Evolutionary conservation across 2,329 filamentous ascomycete species (phyloP), one percentile per base, ranked within the genome.

Genomic region (Aspergillus carbonarius): DNA sequence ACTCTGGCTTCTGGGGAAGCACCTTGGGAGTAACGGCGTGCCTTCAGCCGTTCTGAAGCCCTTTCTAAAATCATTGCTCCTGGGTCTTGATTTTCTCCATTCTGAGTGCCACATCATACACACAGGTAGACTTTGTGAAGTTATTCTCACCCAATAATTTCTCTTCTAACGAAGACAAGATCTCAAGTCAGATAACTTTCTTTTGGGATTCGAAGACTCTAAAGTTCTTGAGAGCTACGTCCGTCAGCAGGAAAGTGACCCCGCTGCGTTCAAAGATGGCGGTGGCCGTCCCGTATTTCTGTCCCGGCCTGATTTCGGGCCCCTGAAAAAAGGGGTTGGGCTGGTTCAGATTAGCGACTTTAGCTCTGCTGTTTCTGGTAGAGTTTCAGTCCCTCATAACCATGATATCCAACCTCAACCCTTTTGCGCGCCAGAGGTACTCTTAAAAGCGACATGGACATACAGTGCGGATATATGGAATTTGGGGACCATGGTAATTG

Each of bases 331-430:
- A 30, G 63, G 64, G n/a, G 60, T 66, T 13, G 63, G 63, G 7
- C 56, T 59, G 4, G 57, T 66, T 30, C 63, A 65, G 47, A 70
- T 73, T 48, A 69, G 63, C 39, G 71, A 74, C 54, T 71, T 74
- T 54, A 70, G 69, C 32, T 54, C 68, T 18, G 67, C 70, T 7
- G 63, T 68, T 34, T 66, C 60, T 57, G 69, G 69, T 35, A 51
- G 69, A 46, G 51, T 47, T 2, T 58, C 74, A 68, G 56, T 57
- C n/a, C 60, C 59, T 6, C 63, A 74, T 68, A 63, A 82, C 74
- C 63, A 79, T 70, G 53, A 77, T 70, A 66, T 82, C 74, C 49
- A 85, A 69, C 70, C 70, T 9, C 64, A 68, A 46, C 60, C 59
- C 13, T 72, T 68, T 42, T 68, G 66, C 49, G 69, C 68, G 5